Base-by-base conservation (phyloP, 345 rosid species). In the Raphanus raphanistrum region DNA sequence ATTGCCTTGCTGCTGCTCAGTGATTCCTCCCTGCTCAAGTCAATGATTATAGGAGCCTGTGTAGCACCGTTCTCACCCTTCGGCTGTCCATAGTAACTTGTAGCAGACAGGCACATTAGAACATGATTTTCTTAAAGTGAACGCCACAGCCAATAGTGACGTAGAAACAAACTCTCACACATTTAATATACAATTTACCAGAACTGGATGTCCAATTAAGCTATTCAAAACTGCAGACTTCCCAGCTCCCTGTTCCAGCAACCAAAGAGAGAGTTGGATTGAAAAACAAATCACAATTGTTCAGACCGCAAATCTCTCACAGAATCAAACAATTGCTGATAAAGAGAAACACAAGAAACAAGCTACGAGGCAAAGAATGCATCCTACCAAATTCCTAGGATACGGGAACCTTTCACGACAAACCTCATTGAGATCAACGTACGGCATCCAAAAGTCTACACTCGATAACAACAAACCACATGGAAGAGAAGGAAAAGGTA, bases 61-160 rank as follows among this genome's bases (percentile, higher is more conserved):
- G 99, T 96, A 79, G 98, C 99, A 79, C 98, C 99, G 82, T 93
- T 96, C 88, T 94, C 99, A 79, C 99, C 98, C 17, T 98, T 93
- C 59, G 99, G 99, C 98, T 96, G 84, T 76, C 69, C 74, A 78
- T 33, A 15, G 55, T 21, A 71, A 45, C 25, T 12, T 25, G 29
- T 28, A 28, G 29, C 29, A 28, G 29, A 28, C 29, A 28, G 29
- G 29, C 29, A 28, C 29, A 28, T 28, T 28, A 28, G 29, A 28
- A n/a, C 16, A 28, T 26, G n/a, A 35, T 76, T 29, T 66, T n/a
- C 10, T 31, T 6, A 66, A 41, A 28, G 10, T 33, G 28, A 36
- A 5, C 10, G 28, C 5, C 25, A 2, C 31, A 45, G 43, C 66
- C 67, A 74, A 70, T 27, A 31, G 65, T 69, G 59, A 7, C 10